Evolutionary conservation across 495 filamentous ascomycete genomes (phyloP).

Genomic region (Penicillium cosmopolitanum): DNA sequence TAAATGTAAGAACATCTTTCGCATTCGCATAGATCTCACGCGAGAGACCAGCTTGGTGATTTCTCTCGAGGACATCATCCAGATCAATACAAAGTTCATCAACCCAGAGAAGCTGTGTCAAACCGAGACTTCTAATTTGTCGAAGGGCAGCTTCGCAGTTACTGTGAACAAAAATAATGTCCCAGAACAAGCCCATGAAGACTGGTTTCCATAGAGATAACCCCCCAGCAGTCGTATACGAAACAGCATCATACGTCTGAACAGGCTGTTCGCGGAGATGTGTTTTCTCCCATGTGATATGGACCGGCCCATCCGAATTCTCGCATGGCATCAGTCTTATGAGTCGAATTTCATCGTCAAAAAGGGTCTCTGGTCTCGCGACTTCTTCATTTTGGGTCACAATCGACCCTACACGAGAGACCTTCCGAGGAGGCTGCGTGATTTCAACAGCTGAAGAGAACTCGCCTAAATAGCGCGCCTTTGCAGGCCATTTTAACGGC

Average conservation of each 20-base stretch:
- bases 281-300: neutral
- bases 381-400: neutral
- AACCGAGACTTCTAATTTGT: neutral
- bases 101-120: neutral
- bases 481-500: neutral
- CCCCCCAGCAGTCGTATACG: neutral
- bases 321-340: neutral
- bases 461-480: conserved; percentile 2
- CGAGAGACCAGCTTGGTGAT: neutral
- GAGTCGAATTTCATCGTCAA: conserved; percentile 6
- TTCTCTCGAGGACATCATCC: neutral
- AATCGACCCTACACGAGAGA: neutral
- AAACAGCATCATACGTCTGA: neutral
- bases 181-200: neutral
- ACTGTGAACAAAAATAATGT: neutral
- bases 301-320: neutral
- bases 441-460: neutral
- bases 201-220: neutral
- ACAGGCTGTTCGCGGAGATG: neutral
- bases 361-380: neutral
- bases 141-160: neutral
- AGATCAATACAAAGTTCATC: conserved; percentile 2
- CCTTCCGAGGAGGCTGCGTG: conserved; percentile 1
- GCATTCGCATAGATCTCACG: neutral
- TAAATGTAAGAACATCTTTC: neutral